Percentiles rank a stretch among this genome's conserved stretches.
Conservation (phyloP, 371 early-diverging fungal species). For the Rhizopus delemar region DNA sequence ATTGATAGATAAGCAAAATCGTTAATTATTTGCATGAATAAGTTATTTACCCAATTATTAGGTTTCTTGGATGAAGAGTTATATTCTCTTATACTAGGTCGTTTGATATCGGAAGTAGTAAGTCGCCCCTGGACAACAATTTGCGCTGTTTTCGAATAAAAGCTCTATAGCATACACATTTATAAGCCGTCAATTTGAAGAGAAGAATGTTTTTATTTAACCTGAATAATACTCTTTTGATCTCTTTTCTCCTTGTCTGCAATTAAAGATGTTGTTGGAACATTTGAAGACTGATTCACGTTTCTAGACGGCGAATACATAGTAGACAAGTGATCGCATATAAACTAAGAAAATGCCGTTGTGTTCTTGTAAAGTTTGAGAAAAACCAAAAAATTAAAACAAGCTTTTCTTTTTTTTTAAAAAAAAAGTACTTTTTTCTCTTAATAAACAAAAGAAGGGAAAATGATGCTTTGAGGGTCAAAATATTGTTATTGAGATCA, state of each 20-base stretch:
- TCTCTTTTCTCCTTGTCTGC: neutral
- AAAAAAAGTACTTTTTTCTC: no score
- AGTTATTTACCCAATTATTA: slow-evolving; percentile 11
- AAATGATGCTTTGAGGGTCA: no score
- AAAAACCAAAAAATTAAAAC: no score
- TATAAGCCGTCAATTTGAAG: no score
- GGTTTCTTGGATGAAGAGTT: slow-evolving; percentile 1
- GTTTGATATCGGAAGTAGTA: slow-evolving; percentile 66
- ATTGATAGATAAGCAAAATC: slow-evolving; percentile 15
- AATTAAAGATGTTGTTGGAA: neutral
- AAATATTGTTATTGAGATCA: no score
- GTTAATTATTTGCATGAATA: neutral
- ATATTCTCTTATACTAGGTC: slow-evolving; percentile 3
- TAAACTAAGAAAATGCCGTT: neutral
- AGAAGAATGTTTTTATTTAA: neutral
- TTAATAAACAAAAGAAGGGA: no score
- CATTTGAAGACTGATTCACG: neutral
- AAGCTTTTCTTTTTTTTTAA: no score
- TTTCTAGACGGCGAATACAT: slow-evolving; percentile 1
- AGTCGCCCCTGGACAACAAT: slow-evolving; percentile 57
- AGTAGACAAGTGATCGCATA: neutral
- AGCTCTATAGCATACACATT: slow-evolving; percentile 25
- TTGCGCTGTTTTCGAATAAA: slow-evolving; percentile 61
- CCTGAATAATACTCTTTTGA: neutral
- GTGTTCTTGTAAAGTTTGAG: no score